A percentile compares a stretch with the other conserved stretches of the same genome.
Evolutionary conservation across 495 filamentous ascomycete genomes (phyloP).

Genomic region (Hyaloscypha hepaticicola): DNA sequence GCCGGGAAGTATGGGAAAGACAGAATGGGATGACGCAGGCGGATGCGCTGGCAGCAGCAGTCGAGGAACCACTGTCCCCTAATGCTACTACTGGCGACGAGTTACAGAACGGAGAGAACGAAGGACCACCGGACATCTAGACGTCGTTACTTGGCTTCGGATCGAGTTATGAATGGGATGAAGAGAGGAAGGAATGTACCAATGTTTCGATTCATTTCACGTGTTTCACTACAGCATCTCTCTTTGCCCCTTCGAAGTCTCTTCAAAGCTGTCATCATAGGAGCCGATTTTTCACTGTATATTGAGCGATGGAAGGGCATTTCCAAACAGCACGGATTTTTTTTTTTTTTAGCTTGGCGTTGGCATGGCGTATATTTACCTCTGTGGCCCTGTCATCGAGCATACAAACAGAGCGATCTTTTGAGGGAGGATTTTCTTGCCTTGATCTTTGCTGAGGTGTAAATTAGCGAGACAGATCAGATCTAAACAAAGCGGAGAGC

Average conservation of each 20-base stretch:
- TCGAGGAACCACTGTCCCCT: slow-evolving; percentile 4
- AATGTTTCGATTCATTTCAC: not conserved
- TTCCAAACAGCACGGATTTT: not conserved
- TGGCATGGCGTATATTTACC: not conserved
- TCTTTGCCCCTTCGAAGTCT: not conserved
- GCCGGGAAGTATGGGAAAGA: slow-evolving; percentile 81
- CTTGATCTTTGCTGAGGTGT: not conserved
- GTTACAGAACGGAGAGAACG: not conserved
- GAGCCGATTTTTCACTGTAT: not conserved
- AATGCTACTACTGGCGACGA: not conserved
- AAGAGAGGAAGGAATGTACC: not conserved
- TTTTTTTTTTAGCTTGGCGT: not conserved
- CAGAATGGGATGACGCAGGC: slow-evolving; percentile 50
- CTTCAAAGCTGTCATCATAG: not conserved
- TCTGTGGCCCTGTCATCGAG: not conserved
- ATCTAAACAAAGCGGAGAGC: not conserved
- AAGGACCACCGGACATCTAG: slow-evolving; percentile 1
- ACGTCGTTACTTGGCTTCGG: not conserved
- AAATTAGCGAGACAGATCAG: not conserved
- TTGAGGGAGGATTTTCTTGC: not conserved
- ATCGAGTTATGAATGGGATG: not conserved
- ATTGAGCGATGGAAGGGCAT: not conserved
- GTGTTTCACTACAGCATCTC: not conserved
- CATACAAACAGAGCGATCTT: not conserved
- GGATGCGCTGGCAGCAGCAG: slow-evolving; percentile 20